Conservation (phyloP, 805 yeast species). For the Wickerhamomyces rabaulensis region DNA sequence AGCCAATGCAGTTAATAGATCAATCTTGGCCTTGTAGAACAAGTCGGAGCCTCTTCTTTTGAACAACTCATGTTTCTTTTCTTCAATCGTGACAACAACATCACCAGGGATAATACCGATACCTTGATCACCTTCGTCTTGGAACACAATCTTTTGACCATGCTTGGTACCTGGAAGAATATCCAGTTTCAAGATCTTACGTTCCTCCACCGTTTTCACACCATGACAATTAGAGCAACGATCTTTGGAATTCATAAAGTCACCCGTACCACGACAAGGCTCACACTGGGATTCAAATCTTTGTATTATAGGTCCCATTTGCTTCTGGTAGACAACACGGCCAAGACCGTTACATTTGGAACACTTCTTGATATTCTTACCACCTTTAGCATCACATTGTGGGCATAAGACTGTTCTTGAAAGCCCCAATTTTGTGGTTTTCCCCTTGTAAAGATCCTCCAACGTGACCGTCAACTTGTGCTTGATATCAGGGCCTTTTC, state of each 20-base stretch:
- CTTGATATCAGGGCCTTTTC: constrained; percentile 48
- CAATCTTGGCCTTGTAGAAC: constrained; percentile 39
- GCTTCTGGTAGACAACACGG: constrained; percentile 31
- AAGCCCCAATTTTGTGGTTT: constrained; percentile 47
- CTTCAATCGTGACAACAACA: constrained; percentile 50
- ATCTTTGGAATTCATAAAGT: constrained; percentile 25
- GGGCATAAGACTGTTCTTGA: constrained; percentile 45
- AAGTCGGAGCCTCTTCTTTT: constrained; percentile 42
- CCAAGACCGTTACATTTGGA: constrained; percentile 39
- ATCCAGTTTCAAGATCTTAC: constrained; percentile 46
- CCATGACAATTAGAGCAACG: constrained; percentile 41
- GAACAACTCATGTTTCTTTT: constrained; percentile 29
- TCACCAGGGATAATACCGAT: constrained; percentile 59
- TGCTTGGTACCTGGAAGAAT: constrained; percentile 51
- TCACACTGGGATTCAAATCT: constrained; percentile 40
- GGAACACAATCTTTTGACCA: constrained; percentile 46
- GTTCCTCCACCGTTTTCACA: constrained; percentile 38
- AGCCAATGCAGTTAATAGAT: constrained; percentile 47
- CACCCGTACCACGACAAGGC: constrained; percentile 39
- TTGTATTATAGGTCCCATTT: constrained; percentile 41
- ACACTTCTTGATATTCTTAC: constrained; percentile 27
- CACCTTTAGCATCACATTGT: constrained; percentile 51
- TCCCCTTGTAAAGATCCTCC: constrained; percentile 55
- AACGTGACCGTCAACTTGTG: constrained; percentile 50
- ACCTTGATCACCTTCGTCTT: constrained; percentile 66